Evolutionary conservation across 1,139 yeast species (phyloP).

Genomic region (Blastobotrys ciferrii): DNA sequence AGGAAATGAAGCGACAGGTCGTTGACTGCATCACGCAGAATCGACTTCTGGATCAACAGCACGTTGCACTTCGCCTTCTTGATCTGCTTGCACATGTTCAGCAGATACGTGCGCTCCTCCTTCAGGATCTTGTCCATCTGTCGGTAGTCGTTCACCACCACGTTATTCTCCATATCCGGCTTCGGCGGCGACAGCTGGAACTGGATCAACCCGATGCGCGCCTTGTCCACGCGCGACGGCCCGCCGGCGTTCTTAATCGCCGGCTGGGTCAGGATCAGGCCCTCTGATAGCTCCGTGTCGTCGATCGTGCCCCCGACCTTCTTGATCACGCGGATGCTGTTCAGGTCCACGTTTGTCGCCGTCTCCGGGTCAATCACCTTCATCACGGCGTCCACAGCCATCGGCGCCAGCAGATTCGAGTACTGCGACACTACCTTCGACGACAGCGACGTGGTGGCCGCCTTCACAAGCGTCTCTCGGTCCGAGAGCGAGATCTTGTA

Average conservation of each 20-base stretch:
- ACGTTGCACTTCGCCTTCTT: slow-evolving; percentile 97
- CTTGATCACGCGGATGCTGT: slow-evolving; percentile 83
- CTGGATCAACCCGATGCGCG: slow-evolving; percentile 86
- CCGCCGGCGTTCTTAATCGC: slow-evolving; percentile 92
- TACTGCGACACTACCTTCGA: slow-evolving; percentile 95
- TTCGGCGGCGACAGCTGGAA: slow-evolving; percentile 98
- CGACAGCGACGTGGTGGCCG: slow-evolving; percentile 90
- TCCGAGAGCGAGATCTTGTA: slow-evolving; percentile 72
- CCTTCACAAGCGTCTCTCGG: slow-evolving; percentile 78
- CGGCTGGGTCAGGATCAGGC: slow-evolving; percentile 88
- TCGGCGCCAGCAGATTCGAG: slow-evolving; percentile 79
- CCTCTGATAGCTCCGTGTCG: slow-evolving; percentile 89
- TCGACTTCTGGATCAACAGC: slow-evolving; percentile 87
- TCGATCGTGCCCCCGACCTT: slow-evolving; percentile 98
- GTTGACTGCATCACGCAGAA: slow-evolving; percentile 94
- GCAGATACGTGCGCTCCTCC: slow-evolving; percentile 92
- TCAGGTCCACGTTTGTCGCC: slow-evolving; percentile 74
- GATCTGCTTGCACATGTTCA: slow-evolving; percentile 92
- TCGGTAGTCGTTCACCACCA: slow-evolving; percentile 94
- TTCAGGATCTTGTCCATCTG: slow-evolving; percentile 98
- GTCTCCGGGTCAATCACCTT: slow-evolving; percentile 60
- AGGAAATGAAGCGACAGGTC: slow-evolving; percentile 94
- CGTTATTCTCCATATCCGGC: slow-evolving; percentile 97
- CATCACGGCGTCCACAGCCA: slow-evolving; percentile 91
- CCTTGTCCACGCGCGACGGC: slow-evolving; percentile 94